Conservation (phyloP, 2,329 filamentous ascomycete genomes). For the Pseudogymnoascus sp. region DNA sequence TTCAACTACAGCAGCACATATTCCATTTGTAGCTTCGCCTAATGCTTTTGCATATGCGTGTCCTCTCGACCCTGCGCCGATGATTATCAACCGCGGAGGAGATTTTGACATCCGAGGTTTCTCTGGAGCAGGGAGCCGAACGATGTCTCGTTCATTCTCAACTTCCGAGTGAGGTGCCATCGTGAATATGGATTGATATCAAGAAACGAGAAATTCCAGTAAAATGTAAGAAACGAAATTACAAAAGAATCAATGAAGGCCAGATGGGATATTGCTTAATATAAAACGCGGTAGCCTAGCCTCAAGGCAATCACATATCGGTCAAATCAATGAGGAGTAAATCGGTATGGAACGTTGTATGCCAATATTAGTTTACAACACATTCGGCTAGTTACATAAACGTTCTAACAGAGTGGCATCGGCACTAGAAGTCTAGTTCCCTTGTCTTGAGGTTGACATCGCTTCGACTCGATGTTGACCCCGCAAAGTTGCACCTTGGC, state of each 20-base stretch:
- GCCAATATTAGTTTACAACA: not conserved
- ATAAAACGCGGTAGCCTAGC: not conserved
- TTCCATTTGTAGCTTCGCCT: slow-evolving; percentile 52
- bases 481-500: not conserved
- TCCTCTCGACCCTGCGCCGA: slow-evolving; percentile 76
- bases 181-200: not conserved
- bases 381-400: not conserved
- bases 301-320: not conserved
- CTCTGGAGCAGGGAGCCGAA: slow-evolving; percentile 22
- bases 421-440: not conserved
- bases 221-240: not conserved
- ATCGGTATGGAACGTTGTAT: not conserved
- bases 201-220: not conserved
- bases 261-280: not conserved
- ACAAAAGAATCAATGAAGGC: not conserved
- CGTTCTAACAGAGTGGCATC: not conserved
- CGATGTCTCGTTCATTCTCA: slow-evolving; percentile 11
- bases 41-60: slow-evolving; percentile 64
- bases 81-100: slow-evolving; percentile 62
- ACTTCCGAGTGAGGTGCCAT: slow-evolving; percentile 15
- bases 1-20: slow-evolving; percentile 73
- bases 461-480: not conserved
- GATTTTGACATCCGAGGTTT: slow-evolving; percentile 31
- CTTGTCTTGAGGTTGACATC: not conserved
- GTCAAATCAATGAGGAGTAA: not conserved